Percentiles rank a stretch among this genome's conserved stretches.
Evolutionary conservation across 129 eudicot genomes (phyloP).

Genomic region (Deinandra increscens): DNA sequence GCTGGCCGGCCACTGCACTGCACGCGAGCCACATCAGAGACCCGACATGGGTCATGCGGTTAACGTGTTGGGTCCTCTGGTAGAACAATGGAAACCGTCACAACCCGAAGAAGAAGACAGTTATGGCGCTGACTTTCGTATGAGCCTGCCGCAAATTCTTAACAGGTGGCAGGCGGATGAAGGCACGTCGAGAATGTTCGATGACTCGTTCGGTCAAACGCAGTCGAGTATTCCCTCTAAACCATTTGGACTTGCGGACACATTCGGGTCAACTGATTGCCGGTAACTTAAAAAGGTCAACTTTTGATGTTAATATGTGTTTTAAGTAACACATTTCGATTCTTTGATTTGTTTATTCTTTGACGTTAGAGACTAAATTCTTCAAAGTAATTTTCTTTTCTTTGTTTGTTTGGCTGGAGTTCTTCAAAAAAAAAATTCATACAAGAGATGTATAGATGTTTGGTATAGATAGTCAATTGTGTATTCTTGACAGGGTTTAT

Average conservation of each 20-base stretch:
- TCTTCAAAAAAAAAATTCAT: slow-evolving; percentile 13
- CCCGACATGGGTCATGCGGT: slow-evolving; percentile 88
- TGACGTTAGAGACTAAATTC: slow-evolving; percentile 11
- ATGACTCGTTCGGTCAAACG: slow-evolving; percentile 21
- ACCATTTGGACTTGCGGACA: slow-evolving; percentile 24
- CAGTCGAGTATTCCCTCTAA: slow-evolving; percentile 33
- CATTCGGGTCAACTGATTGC: slow-evolving; percentile 35
- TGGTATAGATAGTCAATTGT: slow-evolving; percentile 12
- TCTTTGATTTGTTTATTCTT: slow-evolving; percentile 33
- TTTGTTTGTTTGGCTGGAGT: slow-evolving; percentile 28
- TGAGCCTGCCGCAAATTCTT: slow-evolving; percentile 53
- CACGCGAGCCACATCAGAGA: slow-evolving; percentile 56
- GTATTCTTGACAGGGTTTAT: slow-evolving; percentile 5
- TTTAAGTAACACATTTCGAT: slow-evolving; percentile 17
- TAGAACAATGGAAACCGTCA: slow-evolving; percentile 62
- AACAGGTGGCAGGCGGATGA: slow-evolving; percentile 49
- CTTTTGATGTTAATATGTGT: neutral
- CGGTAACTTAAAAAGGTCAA: slow-evolving; percentile 29
- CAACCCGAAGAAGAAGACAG: slow-evolving; percentile 40
- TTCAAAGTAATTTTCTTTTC: neutral
- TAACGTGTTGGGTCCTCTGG: slow-evolving; percentile 57
- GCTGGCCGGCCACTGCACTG: slow-evolving; percentile 74
- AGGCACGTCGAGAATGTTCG: slow-evolving; percentile 39
- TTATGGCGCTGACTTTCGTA: slow-evolving; percentile 31
- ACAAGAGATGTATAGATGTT: slow-evolving; percentile 7